A percentile compares a stretch with the other conserved stretches of the same genome.
These are phyloP conservation scores for Fusarium sp. DNA, from an alignment of 2,329 filamentous ascomycete species.

Conservation along the genomic window DNA sequence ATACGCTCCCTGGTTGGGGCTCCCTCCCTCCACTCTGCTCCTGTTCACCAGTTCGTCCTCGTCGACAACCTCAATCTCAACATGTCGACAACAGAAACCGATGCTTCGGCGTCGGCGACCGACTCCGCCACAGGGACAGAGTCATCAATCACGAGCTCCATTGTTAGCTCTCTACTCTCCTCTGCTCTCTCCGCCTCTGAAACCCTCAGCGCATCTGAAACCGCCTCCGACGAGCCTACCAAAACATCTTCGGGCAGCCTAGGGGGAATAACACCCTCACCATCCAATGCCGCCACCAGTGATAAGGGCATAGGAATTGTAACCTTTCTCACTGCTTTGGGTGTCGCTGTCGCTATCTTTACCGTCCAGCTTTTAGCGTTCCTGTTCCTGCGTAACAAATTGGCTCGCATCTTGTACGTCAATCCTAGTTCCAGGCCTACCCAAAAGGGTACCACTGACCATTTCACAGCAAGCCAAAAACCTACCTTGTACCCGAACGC, in stretches of 20 bases:
- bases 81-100: slow-evolving; percentile 31
- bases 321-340: slow-evolving; percentile 75
- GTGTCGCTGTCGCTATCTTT: slow-evolving; percentile 74
- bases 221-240: slow-evolving; percentile 7
- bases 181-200: slow-evolving; percentile 33
- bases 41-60: neutral
- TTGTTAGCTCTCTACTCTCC: slow-evolving; percentile 25
- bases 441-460: slow-evolving; percentile 16
- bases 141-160: slow-evolving; percentile 31
- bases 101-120: slow-evolving; percentile 39
- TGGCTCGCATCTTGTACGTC: slow-evolving; percentile 86
- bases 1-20: slow-evolving; percentile 35
- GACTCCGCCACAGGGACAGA: slow-evolving; percentile 42
- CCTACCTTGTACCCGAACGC: slow-evolving; percentile 87
- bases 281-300: slow-evolving; percentile 56
- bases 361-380: slow-evolving; percentile 79
- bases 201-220: slow-evolving; percentile 17
- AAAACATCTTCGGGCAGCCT: slow-evolving; percentile 10
- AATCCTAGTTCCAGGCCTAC: neutral
- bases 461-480: slow-evolving; percentile 78
- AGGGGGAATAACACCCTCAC: neutral
- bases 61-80: neutral
- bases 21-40: neutral
- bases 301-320: slow-evolving; percentile 60
- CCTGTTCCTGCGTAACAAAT: slow-evolving; percentile 80